phyloP scores from a whole-genome alignment of 2,329 filamentous ascomycete species.

The Endocalyx cinctus region DNA sequence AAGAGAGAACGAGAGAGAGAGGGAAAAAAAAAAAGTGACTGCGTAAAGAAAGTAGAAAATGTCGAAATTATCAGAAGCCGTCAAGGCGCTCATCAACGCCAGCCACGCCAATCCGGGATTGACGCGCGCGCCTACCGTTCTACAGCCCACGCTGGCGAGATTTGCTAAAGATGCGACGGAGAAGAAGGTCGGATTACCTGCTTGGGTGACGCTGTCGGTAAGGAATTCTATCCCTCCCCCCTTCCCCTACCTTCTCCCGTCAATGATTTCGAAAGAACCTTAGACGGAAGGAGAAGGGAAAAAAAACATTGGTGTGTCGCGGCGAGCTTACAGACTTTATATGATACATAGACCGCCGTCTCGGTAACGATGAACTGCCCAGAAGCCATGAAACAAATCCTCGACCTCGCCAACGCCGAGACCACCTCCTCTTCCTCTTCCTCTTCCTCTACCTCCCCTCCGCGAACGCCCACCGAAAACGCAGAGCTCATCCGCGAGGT shows the following conservation, averaged over 20 bases:
- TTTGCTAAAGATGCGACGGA: conserved; percentile 59
- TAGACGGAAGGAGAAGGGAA: conserved; percentile 1
- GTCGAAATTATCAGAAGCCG: conserved; percentile 66
- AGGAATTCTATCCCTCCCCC: neutral
- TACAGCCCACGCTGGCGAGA: conserved; percentile 58
- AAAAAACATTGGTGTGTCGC: no score
- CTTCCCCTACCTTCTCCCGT: neutral
- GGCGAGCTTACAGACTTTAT: no score
- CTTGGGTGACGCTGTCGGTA: conserved; percentile 31
- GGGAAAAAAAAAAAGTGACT: no score
- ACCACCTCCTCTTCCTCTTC: neutral
- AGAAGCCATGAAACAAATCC: conserved; percentile 63
- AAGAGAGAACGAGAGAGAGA: no score
- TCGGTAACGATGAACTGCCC: conserved; percentile 86
- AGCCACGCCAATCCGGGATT: conserved; percentile 62
- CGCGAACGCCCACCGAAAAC: conserved; percentile 36
- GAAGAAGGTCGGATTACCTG: conserved; percentile 38
- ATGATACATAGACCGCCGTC: conserved; percentile 60
- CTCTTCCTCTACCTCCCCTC: conserved; percentile 10
- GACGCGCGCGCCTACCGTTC: conserved; percentile 57
- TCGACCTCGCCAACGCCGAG: conserved; percentile 41
- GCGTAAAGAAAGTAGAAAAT: no score
- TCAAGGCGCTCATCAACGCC: conserved; percentile 72
- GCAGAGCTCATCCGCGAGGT: conserved; percentile 73
- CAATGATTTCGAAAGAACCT: neutral